phyloP scores from a whole-genome alignment of 2,329 filamentous ascomycete species.

The Lasiodiplodia gonubiensis region DNA sequence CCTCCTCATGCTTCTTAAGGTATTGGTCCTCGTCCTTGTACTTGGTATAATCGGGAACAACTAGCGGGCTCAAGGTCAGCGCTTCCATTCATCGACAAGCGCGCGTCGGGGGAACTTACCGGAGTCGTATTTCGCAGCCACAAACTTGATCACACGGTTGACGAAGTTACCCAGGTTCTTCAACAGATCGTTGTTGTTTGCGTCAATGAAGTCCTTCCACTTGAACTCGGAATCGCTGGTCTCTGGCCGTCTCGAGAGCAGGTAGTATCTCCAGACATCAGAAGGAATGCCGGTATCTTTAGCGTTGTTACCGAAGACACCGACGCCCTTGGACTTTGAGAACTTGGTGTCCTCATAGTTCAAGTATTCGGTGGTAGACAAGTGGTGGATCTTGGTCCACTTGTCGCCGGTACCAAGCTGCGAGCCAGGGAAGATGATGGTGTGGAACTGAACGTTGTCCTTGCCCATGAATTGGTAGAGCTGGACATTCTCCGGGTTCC shows the following conservation, averaged over 20 bases:
- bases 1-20: conserved; percentile 57
- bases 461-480: conserved; percentile 95
- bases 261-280: conserved; percentile 93
- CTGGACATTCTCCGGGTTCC: conserved; percentile 82
- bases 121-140: conserved; percentile 73
- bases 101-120: conserved; percentile 42
- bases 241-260: conserved; percentile 84
- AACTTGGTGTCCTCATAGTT: conserved; percentile 74
- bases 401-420: conserved; percentile 83
- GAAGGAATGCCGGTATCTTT: conserved; percentile 82
- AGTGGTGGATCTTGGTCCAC: conserved; percentile 88
- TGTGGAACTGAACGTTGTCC: conserved; percentile 86
- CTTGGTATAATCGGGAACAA: conserved; percentile 70
- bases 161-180: conserved; percentile 70
- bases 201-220: conserved; percentile 80
- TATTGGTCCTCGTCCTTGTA: conserved; percentile 50
- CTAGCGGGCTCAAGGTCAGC: conserved; percentile 31
- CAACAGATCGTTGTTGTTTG: conserved; percentile 88
- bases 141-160: conserved; percentile 67
- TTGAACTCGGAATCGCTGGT: conserved; percentile 87
- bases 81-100: not conserved
- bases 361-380: conserved; percentile 58
- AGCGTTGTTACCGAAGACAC: conserved; percentile 90
- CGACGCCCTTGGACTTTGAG: conserved; percentile 86
- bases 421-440: conserved; percentile 87